Evolutionary conservation across 345 rosid species (phyloP).

Genomic region (Ceriops decandra): DNA sequence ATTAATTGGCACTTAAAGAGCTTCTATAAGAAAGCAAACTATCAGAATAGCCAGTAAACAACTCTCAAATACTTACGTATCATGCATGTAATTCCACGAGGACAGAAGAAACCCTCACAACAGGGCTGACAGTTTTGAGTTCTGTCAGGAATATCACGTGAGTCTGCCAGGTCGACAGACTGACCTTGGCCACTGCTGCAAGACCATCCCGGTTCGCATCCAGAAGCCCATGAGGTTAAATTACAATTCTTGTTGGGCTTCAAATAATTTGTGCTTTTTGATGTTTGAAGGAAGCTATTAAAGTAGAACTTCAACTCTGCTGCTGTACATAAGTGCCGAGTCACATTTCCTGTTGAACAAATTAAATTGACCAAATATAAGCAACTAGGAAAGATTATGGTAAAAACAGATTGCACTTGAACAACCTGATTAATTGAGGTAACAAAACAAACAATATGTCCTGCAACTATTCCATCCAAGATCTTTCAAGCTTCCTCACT

Average conservation of each 20-base stretch:
- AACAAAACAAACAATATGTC: neutral
- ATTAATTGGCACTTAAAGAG: neutral
- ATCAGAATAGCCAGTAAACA: conserved; percentile 5
- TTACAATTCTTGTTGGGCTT: conserved; percentile 75
- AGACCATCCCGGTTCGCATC: conserved; percentile 99
- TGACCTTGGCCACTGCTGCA: conserved; percentile 50
- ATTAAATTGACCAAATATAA: conserved; percentile 1
- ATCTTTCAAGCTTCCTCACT: neutral
- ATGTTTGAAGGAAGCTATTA: conserved; percentile 39
- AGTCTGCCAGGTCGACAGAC: conserved; percentile 51
- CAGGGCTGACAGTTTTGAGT: conserved; percentile 60
- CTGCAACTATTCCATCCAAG: neutral
- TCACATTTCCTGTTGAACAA: conserved; percentile 47
- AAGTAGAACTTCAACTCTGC: conserved; percentile 82
- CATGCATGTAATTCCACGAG: conserved; percentile 92
- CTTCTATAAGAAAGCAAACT: neutral
- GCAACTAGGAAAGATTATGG: neutral
- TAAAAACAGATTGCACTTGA: neutral
- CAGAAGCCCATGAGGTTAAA: conserved; percentile 74
- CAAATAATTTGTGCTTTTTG: conserved; percentile 35
- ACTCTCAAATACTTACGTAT: conserved; percentile 56
- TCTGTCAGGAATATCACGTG: conserved; percentile 55
- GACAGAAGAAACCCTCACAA: conserved; percentile 93
- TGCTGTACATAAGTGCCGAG: conserved; percentile 57
- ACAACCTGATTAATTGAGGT: neutral